Evolutionary conservation across 805 yeast genomes (phyloP), one percentile per base, ranked within the genome.

Genomic region (Kazachstania viticola): DNA sequence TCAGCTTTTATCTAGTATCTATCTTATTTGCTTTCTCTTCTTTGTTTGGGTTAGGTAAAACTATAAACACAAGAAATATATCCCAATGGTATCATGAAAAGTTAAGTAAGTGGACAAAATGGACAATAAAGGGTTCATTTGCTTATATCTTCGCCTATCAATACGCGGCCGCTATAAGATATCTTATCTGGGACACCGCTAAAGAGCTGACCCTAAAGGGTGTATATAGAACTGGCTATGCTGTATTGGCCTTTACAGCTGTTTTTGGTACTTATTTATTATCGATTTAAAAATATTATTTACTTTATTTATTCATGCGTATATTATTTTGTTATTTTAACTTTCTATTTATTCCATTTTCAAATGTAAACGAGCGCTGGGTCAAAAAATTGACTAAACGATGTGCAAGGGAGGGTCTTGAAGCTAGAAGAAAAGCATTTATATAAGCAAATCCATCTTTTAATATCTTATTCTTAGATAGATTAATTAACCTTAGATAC

Each of bases 181-280:
- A 91, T 59, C 64, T 88, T 60, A 53, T 82, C 34, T 91, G 98
- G 98, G 98, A 91, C 58, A 57, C 75, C 33, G 94, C 94, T 56
- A 67, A 64, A 45, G 81, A 79, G 59, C 69, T 88, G 54, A 71
- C 85, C 39, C 51, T 82, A 46, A 73, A 79, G 53, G 96, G 94
- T 45, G 95, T 91, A 36, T 80, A 81, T 74, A 74, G 79, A 62
- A 85, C 96, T 23, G 97, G 95, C 41, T 82, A 83, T 61, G 64
- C 72, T 29, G 94, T 84, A 14, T 57, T 85, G 36, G 96, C 77
- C 18, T 63, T 73, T 46, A 49, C 73, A 27, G 62, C 66, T 7
- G 39, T 70, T 22, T 47, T 75, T 17, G 82, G 94, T 34, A 48
- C 82, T 14, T 69, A 69, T 54, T 60, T 75, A 35, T 55, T 73